Evolutionary conservation across 2,329 filamentous ascomycete genomes (phyloP), one percentile per base, ranked within the genome.

Genomic region (Penicillium corylophilum): DNA sequence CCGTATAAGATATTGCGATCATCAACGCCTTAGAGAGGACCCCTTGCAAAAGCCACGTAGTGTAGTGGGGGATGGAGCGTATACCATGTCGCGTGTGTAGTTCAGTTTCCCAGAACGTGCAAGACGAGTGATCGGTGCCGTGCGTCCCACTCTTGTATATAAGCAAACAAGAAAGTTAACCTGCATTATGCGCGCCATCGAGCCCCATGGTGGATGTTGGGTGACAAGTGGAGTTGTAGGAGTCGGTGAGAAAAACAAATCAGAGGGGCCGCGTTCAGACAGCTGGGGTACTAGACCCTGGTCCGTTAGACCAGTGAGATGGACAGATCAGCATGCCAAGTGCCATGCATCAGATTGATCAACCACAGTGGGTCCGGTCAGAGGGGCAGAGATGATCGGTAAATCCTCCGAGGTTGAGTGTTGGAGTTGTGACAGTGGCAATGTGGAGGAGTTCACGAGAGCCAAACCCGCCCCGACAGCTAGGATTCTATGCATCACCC

Each of bases 301-400:
- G 33, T 36, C 33, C 12, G 33, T 36, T 38, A 20, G 35, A 18
- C n/a, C 31, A 3, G 18, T 5, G 9, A 20, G 16, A 16, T 5
- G 29, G 29, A 16, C 35, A 18, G 51, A 56, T 60, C 56, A 53
- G 31, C 50, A 23, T 35, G 57, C 54, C 54, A 59, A 62, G 57
- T 31, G 39, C 41, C 10, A 63, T 62, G 52, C 52, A 62, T 63
- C 57, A 59, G 49, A 63, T 61, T 57, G 59, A 62, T 63, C 60
- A 48, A 51, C 55, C 45, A 29, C n/a, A 47, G 54, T 60, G 59
- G 46, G 29, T 44, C 13, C 13, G 13, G 12, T 52, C 16, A 44
- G 50, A 50, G 35, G 46, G 45, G 48, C 48, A 53, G 28, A 60
- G 41, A 36, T 53, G 51, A 59, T 48, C 51, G 50, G 43, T 50